Conservation (phyloP, 108 stramenopile genomes). For the Stephanodiscus minutulus region DNA sequence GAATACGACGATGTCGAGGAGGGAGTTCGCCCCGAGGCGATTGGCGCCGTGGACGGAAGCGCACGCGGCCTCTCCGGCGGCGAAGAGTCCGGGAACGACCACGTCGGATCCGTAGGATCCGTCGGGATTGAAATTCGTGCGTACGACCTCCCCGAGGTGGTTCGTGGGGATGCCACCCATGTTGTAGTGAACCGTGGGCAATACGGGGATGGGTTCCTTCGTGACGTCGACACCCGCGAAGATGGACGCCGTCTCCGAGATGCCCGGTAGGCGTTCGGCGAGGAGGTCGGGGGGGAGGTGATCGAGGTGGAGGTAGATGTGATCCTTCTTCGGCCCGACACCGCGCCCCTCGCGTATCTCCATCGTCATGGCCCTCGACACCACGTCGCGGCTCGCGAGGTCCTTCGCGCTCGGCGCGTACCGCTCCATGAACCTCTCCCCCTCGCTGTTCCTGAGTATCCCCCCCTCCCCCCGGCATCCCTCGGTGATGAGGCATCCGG, state of each 20-base stretch:
- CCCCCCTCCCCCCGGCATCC: constrained; percentile 99
- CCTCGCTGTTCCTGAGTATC: constrained; percentile 94
- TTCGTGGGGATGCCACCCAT: constrained; percentile 97
- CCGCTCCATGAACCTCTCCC: constrained; percentile 99
- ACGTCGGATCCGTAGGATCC: constrained; percentile 63
- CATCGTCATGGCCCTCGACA: constrained; percentile 99
- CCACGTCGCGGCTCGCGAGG: constrained; percentile 97
- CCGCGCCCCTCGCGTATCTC: constrained; percentile 99
- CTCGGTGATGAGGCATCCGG: constrained; percentile 99
- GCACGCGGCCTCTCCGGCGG: constrained; percentile 97
- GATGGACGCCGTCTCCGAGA: constrained; percentile 97
- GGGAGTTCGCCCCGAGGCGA: constrained; percentile 97
- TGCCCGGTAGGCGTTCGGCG: constrained; percentile 97
- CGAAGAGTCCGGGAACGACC: constrained; percentile 97
- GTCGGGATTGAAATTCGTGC: constrained; percentile 78
- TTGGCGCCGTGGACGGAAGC: constrained; percentile 99
- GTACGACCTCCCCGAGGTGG: constrained; percentile 94
- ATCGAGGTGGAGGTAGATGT: constrained; percentile 97
- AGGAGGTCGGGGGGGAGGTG: constrained; percentile 97
- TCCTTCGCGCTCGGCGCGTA: constrained; percentile 99
- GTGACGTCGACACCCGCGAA: constrained; percentile 99
- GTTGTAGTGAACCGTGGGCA: constrained; percentile 94
- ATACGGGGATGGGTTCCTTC: constrained; percentile 98
- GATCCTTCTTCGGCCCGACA: constrained; percentile 97
- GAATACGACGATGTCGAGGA: constrained; percentile 99